These are phyloP conservation scores for Lepidium campestre DNA, from an alignment of 441 rosid genomes.

Conservation along the genomic window DNA sequence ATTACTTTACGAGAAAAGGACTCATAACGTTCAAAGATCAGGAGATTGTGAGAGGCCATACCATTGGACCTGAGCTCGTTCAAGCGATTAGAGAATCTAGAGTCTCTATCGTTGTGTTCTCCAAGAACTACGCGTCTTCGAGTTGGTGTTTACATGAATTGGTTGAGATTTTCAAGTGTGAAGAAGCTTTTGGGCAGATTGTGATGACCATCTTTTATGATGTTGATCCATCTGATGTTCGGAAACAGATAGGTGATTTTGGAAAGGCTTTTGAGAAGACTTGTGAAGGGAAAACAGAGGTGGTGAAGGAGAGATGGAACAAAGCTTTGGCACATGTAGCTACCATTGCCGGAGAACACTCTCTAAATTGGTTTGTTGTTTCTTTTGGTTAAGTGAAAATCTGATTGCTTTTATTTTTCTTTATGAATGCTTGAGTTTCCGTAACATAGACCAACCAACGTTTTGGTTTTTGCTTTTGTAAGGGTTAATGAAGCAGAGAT, in stretches of 20 bases:
- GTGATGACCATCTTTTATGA: not conserved
- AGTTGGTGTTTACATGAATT: conserved; percentile 13
- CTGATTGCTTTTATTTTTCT: not conserved
- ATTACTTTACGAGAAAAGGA: not conserved
- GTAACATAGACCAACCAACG: not conserved
- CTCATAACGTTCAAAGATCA: not conserved
- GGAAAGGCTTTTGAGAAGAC: not conserved
- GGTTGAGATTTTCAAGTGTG: not conserved
- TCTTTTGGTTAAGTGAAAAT: not conserved
- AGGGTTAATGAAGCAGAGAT: not conserved
- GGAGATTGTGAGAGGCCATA: not conserved
- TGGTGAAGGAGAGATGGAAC: not conserved
- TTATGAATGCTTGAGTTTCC: not conserved
- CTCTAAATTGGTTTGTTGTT: not conserved
- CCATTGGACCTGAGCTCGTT: not conserved
- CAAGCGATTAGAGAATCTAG: conserved; percentile 7
- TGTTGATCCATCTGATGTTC: not conserved
- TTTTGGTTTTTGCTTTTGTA: not conserved
- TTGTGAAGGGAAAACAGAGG: not conserved
- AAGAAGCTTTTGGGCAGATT: not conserved
- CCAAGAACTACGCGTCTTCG: conserved; percentile 3
- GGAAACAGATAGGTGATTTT: not conserved
- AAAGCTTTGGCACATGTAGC: not conserved
- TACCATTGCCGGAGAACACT: not conserved
- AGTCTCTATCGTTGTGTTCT: not conserved